Percentiles rank a stretch among this genome's conserved stretches.
These are phyloP conservation scores for Eustoma russellianum DNA, from an alignment of 257 asterid species.

Conservation along the genomic window DNA sequence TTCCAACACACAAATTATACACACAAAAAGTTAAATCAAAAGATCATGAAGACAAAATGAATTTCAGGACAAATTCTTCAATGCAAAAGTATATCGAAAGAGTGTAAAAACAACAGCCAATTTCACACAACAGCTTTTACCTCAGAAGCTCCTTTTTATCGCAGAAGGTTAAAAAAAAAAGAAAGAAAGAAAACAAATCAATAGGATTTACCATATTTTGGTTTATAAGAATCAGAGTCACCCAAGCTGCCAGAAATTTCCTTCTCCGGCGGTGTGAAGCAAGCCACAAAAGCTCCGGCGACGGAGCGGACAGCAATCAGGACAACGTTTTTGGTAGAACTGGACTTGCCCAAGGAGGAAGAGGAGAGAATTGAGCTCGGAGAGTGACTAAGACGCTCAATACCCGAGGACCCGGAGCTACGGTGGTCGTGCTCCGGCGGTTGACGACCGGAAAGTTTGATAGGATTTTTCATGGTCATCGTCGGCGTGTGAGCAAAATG, in stretches of 20 bases:
- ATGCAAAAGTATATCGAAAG: background rate
- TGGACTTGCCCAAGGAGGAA: conserved; percentile 32
- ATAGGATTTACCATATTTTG: conserved; percentile 29
- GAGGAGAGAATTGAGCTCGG: conserved; percentile 34
- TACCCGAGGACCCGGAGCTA: conserved; percentile 22
- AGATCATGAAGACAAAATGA: background rate
- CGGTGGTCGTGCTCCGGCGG: conserved; percentile 19
- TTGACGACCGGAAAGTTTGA: conserved; percentile 21
- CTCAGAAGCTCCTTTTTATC: too few relatives aligned
- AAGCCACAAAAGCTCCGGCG: conserved; percentile 42
- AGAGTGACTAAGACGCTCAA: conserved; percentile 23
- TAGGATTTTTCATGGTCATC: conserved; percentile 34
- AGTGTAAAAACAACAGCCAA: too few relatives aligned
- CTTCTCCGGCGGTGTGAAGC: conserved; percentile 58
- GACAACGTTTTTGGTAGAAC: conserved; percentile 23
- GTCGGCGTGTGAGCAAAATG: conserved; percentile 19
- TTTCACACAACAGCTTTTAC: too few relatives aligned
- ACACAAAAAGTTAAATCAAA: too few relatives aligned
- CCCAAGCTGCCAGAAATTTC: conserved; percentile 19
- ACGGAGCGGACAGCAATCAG: conserved; percentile 40
- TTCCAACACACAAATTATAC: too few relatives aligned
- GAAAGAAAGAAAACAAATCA: background rate
- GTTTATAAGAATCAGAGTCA: conserved; percentile 21
- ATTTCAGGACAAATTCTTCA: too few relatives aligned
- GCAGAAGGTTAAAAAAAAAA: background rate